A percentile compares a stretch with the other conserved stretches of the same genome.
Conservation (phyloP, 345 rosid species). For the Eucalyptus tenuipes region DNA sequence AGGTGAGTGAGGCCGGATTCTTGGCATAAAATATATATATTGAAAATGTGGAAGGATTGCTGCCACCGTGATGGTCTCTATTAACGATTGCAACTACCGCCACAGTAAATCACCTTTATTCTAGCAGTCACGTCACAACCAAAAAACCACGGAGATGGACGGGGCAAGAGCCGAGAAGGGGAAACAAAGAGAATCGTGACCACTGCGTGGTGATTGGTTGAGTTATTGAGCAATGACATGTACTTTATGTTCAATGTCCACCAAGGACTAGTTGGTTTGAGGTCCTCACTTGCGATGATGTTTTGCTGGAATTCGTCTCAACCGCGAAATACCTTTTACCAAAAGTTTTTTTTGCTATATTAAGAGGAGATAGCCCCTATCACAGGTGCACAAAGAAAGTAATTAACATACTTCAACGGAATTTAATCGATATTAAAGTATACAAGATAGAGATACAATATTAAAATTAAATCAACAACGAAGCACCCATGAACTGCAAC, state of each 20-base stretch:
- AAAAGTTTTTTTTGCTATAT: too few relatives aligned
- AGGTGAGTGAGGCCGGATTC: too few relatives aligned
- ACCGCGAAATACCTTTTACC: rapidly evolving
- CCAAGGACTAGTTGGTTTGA: background rate
- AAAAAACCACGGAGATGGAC: background rate
- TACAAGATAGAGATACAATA: too few relatives aligned
- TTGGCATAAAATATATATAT: too few relatives aligned
- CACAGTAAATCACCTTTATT: rapidly evolving
- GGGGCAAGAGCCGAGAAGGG: background rate
- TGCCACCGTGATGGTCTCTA: too few relatives aligned
- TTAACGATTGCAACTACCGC: too few relatives aligned
- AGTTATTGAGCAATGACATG: background rate
- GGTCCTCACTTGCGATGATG: background rate
- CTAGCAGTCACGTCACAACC: too few relatives aligned
- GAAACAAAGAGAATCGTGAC: background rate
- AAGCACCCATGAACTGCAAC: too few relatives aligned
- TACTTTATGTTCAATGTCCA: background rate
- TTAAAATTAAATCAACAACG: too few relatives aligned
- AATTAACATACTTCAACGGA: background rate
- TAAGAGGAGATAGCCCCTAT: rapidly evolving
- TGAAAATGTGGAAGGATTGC: background rate
- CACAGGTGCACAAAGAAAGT: background rate
- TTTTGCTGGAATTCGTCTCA: too few relatives aligned
- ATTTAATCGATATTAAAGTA: background rate
- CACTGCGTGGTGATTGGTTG: background rate